Percentiles rank a stretch among this genome's conserved stretches.
phyloP scores from a whole-genome alignment of 306 rosid species.

The Ammopiptanthus mongolicus region DNA sequence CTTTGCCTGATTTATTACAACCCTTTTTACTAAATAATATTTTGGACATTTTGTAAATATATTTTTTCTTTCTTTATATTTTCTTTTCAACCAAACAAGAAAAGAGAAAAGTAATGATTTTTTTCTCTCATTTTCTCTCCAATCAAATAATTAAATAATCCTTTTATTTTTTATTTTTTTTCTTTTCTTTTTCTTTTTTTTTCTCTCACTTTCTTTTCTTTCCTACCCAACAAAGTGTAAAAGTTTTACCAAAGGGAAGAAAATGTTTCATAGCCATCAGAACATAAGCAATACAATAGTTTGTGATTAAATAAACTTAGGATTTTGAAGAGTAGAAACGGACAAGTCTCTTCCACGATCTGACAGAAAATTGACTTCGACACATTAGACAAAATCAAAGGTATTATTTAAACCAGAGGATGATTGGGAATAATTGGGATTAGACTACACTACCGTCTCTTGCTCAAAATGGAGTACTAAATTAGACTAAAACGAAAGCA shows the following conservation, averaged over 20 bases:
- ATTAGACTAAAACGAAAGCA: constrained; percentile 10
- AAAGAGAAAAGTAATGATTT: no score
- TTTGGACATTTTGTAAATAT: no score
- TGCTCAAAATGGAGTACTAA: constrained; percentile 18
- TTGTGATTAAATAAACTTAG: neutral
- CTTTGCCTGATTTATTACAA: no score
- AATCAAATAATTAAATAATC: no score
- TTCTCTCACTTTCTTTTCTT: no score
- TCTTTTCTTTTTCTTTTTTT: no score
- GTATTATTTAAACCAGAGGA: constrained; percentile 26
- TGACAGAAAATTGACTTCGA: constrained; percentile 47
- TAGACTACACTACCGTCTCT: constrained; percentile 23
- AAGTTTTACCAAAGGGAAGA: neutral
- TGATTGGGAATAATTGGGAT: constrained; percentile 37
- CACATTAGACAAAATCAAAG: constrained; percentile 21
- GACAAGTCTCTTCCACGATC: constrained; percentile 34
- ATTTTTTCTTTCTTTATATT: no score
- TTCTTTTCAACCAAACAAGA: no score
- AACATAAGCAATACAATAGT: neutral
- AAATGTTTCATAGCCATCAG: neutral
- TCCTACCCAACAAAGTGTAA: no score
- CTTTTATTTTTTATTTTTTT: no score
- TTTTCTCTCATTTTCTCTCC: no score
- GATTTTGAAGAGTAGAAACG: neutral
- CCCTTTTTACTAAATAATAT: no score